A percentile compares a stretch with the other conserved stretches of the same genome.
Conservation (phyloP, 345 rosid genomes). For the Populus euphratica region DNA sequence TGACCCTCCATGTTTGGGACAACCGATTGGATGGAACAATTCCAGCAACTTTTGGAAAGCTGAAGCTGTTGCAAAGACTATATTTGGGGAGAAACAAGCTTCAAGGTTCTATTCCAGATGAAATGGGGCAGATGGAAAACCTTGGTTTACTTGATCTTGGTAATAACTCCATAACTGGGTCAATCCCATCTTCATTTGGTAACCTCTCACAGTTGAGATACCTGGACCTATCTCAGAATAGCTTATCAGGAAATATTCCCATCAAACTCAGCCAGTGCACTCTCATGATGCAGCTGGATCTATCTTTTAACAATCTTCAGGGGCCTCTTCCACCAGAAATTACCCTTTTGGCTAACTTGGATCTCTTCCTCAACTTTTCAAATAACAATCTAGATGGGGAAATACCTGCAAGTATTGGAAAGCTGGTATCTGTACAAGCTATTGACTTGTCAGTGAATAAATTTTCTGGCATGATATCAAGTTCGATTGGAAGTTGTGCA, state of each 20-base stretch:
- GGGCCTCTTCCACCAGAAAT: conserved; percentile 11
- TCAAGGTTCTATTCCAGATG: conserved; percentile 1
- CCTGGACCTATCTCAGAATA: conserved; percentile 3
- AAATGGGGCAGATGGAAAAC: conserved; percentile 7
- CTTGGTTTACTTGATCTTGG: conserved; percentile 19
- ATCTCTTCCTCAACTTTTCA: conserved; percentile 15
- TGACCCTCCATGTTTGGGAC: not conserved
- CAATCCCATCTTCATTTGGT: conserved; percentile 19
- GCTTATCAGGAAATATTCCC: conserved; percentile 13
- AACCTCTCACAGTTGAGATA: conserved; percentile 17
- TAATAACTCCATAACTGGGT: conserved; percentile 5
- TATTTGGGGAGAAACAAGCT: conserved; percentile 12
- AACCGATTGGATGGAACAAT: conserved; percentile 4
- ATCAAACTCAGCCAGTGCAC: conserved; percentile 5
- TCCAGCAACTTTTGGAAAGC: conserved; percentile 10
- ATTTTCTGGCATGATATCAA: conserved; percentile 7
- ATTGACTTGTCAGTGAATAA: conserved; percentile 14
- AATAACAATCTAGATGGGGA: conserved; percentile 16
- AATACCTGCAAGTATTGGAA: conserved; percentile 14
- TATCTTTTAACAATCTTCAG: conserved; percentile 13
- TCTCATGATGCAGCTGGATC: conserved; percentile 10
- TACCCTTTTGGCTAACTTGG: not conserved
- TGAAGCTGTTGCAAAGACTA: conserved; percentile 9
- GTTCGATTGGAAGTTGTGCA: conserved; percentile 4
- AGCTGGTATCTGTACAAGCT: conserved; percentile 2